Percentiles rank a stretch among this genome's conserved stretches.
Evolutionary conservation across 768 basidiomycete genomes (phyloP).

Genomic region (Mycena maculata): DNA sequence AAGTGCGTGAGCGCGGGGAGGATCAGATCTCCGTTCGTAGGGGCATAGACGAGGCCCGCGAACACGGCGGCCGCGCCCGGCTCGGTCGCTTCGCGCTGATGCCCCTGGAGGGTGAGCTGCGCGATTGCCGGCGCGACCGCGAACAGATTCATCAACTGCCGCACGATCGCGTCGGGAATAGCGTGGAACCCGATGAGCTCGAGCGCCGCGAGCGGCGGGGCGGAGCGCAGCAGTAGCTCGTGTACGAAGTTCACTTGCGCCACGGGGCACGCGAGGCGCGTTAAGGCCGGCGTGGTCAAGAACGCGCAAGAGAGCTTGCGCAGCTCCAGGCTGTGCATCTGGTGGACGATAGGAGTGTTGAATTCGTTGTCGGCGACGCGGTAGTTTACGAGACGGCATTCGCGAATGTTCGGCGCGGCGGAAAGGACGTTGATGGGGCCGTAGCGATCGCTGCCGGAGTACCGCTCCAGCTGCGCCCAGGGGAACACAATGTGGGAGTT

Average conservation of each 20-base stretch:
- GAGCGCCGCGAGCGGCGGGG: neutral
- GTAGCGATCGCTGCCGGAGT: neutral
- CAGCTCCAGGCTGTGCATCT: neutral
- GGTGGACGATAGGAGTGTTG: neutral
- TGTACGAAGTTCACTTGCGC: neutral
- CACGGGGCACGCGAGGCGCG: neutral
- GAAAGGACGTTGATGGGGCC: neutral
- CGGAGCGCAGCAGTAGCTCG: neutral
- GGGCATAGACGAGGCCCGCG: neutral
- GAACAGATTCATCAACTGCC: neutral
- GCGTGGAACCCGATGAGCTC: neutral
- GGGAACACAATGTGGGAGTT: neutral
- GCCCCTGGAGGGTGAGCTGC: neutral
- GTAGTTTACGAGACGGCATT: neutral
- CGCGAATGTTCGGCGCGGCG: neutral
- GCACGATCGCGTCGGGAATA: neutral
- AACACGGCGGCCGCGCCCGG: neutral
- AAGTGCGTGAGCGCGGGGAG: conserved; percentile 2
- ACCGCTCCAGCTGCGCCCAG: conserved; percentile 7
- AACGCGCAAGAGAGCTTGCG: neutral
- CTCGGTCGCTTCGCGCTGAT: neutral
- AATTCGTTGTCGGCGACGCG: neutral
- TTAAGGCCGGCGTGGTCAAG: neutral
- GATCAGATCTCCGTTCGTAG: neutral
- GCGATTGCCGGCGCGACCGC: neutral